Evolutionary conservation across 1,139 yeast species (phyloP), one percentile per base, ranked within the genome.

Genomic region (Saccharomyces hybrid): DNA sequence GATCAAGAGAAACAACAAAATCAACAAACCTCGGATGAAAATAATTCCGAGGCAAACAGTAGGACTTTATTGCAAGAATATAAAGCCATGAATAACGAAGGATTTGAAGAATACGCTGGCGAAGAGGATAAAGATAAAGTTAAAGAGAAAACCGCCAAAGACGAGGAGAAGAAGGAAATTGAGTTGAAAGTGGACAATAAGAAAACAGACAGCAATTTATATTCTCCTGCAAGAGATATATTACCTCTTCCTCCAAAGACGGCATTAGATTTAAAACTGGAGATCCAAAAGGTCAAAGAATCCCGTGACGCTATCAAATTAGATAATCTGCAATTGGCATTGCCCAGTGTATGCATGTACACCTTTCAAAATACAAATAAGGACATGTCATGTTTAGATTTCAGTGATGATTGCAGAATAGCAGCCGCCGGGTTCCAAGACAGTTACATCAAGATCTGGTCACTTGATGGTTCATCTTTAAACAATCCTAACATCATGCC

Each of bases 291-390:
- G 56, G 88, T 93, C 44, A 88, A 84, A 62, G 98, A 93, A 69
- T 82, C 95, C 5, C 78, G 96, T 58, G 81, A 86, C 48, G 82
- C 86, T 59, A 82, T 93, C 52, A 79, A 77, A 59, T 71, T 93
- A 53, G 82, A 79, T 32, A 71, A 83, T 2, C 72, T 83, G 29
- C 97, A 88, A 70, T 86, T 95, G 0, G 76, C 89, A 29, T 80
- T 95, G 28, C 99, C 99, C 11, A 87, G 96, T 55, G 96, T 93
- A 46, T 93, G 99, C 71, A 89, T 93, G 97, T 95, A 93, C 74
- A 93, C 99, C 0, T 91, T 95, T 74, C 99, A 93, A 76, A 93
- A 95, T 71, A 88, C 98, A 8, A 86, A 88, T 68, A 87, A 88
- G 61, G 95, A 88, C 58, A 76, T 93, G 78, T 88, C 95, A 19